Percentiles rank a stretch among this genome's conserved stretches.
phyloP scores from a whole-genome alignment of 106 monocot species.

The Allium cepa region DNA sequence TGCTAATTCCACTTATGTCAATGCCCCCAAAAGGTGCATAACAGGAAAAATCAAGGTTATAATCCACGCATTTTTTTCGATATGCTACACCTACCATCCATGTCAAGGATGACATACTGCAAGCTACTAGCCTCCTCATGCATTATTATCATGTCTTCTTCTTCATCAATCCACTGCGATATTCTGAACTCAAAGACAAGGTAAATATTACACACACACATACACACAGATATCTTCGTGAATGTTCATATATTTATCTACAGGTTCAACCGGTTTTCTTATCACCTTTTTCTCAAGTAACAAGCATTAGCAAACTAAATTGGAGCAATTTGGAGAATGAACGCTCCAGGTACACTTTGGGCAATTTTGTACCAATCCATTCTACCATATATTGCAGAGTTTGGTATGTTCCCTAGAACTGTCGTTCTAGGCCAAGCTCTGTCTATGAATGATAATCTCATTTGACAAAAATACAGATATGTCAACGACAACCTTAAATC shows the following conservation, averaged over 20 bases:
- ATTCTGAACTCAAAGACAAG: conserved; percentile 31
- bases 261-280: no score
- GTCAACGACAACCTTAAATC: conserved; percentile 46
- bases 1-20: conserved; percentile 90
- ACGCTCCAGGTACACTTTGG: conserved; percentile 49
- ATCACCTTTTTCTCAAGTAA: conserved; percentile 83
- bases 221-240: no score
- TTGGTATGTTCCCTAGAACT: conserved; percentile 74
- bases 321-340: conserved; percentile 67
- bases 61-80: not conserved
- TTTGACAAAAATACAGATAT: conserved; percentile 46
- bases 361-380: conserved; percentile 70
- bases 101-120: conserved; percentile 72
- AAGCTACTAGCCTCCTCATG: conserved; percentile 32
- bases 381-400: conserved; percentile 65
- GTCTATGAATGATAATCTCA: conserved; percentile 17
- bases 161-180: conserved; percentile 74
- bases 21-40: conserved; percentile 72
- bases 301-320: conserved; percentile 80
- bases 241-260: no score
- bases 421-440: conserved; percentile 72
- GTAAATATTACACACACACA: no score
- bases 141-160: conserved; percentile 41
- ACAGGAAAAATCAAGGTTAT: not conserved
- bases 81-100: conserved; percentile 61